Conservation (phyloP, 148 eudicot genomes). For the Heliosperma pusillum region DNA sequence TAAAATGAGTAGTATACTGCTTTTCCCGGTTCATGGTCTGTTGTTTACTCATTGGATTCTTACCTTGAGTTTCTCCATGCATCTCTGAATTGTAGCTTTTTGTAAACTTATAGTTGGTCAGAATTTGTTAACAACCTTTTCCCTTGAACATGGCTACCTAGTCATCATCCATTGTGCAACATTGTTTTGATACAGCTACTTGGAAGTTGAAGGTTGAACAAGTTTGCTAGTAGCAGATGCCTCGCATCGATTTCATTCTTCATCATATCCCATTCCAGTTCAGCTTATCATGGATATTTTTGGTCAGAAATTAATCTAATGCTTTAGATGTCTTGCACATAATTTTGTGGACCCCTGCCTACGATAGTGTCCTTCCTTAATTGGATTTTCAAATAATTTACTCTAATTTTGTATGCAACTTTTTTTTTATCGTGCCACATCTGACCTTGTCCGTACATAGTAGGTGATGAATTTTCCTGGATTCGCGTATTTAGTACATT, state of each 20-base stretch:
- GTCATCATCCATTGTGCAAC: too few relatives aligned
- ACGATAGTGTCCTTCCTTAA: not conserved
- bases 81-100: not conserved
- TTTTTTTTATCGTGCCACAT: not conserved
- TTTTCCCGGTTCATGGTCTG: not conserved
- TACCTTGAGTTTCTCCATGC: not conserved
- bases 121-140: not conserved
- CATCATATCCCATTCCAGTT: not conserved
- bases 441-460: not conserved
- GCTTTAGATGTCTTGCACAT: not conserved
- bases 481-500: too few relatives aligned
- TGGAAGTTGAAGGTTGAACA: too few relatives aligned
- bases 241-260: not conserved
- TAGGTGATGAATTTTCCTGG: too few relatives aligned
- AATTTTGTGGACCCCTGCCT: not conserved
- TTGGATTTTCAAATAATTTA: not conserved
- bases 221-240: not conserved
- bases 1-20: not conserved
- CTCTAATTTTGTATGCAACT: not conserved
- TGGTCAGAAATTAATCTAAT: not conserved
- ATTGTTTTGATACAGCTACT: not conserved
- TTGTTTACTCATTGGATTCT: not conserved
- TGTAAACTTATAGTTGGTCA: not conserved
- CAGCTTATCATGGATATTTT: not conserved
- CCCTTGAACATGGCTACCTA: not conserved